Conservation (phyloP, 2,329 filamentous ascomycete species). For the Phaeosphaeria sp. region DNA sequence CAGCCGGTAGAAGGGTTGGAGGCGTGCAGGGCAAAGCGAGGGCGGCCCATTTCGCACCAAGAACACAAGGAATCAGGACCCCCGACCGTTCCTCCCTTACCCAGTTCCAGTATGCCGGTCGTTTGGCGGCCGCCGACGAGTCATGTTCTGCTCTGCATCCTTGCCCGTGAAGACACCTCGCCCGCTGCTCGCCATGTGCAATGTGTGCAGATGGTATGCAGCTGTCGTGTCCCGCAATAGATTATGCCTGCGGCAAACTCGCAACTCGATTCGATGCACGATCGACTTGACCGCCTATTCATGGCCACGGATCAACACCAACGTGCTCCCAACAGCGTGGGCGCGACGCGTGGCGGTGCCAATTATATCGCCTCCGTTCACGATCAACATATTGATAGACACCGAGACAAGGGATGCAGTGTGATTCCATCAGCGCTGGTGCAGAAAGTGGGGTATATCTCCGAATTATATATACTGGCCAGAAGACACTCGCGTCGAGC, state of each 20-base stretch:
- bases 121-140: background rate
- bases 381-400: background rate
- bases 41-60: constrained; percentile 2
- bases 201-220: background rate
- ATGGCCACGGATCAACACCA: constrained; percentile 5
- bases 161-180: constrained; percentile 8
- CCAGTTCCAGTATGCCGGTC: background rate
- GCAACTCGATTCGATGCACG: constrained; percentile 4
- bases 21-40: constrained; percentile 4
- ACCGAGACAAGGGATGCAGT: background rate
- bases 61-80: background rate
- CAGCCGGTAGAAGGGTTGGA: constrained; percentile 1
- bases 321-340: constrained; percentile 11
- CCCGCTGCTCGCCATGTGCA: constrained; percentile 1
- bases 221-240: background rate
- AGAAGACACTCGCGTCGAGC: background rate
- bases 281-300: constrained; percentile 8
- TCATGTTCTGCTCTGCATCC: constrained; percentile 2
- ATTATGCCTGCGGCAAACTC: constrained; percentile 1
- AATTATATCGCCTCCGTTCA: constrained; percentile 12
- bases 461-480: constrained; percentile 29
- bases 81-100: constrained; percentile 1
- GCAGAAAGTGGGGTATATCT: constrained; percentile 21
- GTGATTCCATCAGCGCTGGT: background rate
- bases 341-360: constrained; percentile 26